Conservation (phyloP, 495 filamentous ascomycete genomes). For the Staphylotrichum longicolle region DNA sequence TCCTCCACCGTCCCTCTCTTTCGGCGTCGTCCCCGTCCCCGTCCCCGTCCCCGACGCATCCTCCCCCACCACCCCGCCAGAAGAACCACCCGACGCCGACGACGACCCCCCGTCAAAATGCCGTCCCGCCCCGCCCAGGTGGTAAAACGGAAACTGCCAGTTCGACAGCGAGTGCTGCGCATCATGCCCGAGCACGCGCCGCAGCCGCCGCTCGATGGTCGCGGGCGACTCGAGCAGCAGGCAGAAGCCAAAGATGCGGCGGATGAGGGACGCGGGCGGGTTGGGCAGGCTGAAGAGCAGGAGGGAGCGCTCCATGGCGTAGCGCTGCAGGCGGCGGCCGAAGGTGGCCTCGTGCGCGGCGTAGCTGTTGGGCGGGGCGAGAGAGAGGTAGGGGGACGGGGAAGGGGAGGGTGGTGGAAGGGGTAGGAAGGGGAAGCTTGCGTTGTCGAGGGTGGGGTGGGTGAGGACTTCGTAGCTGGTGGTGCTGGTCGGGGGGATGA, state of each 20-base stretch:
- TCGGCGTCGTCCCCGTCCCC: no score
- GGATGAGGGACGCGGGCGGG: constrained; percentile 49
- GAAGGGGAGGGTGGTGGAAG: constrained; percentile 15
- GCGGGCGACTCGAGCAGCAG: constrained; percentile 54
- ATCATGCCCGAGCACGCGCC: constrained; percentile 38
- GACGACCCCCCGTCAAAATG: constrained; percentile 46
- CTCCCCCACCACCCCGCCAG: neutral
- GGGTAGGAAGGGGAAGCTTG: constrained; percentile 34
- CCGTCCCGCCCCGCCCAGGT: constrained; percentile 67
- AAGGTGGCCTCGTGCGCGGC: constrained; percentile 66
- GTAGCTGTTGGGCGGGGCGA: constrained; percentile 46
- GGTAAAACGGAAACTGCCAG: constrained; percentile 61
- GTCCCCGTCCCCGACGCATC: neutral
- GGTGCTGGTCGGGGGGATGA: neutral
- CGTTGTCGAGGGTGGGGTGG: constrained; percentile 37
- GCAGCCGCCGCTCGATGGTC: constrained; percentile 47
- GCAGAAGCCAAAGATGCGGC: constrained; percentile 64
- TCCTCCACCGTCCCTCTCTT: no score
- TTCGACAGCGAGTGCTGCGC: constrained; percentile 53
- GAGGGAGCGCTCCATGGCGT: constrained; percentile 61
- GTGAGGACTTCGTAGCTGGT: constrained; percentile 36
- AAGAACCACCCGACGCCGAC: neutral
- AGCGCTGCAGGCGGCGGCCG: constrained; percentile 66
- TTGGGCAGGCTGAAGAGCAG: constrained; percentile 56
- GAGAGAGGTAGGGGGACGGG: constrained; percentile 26